Evolutionary conservation across 148 eudicot genomes (phyloP), one percentile per base, ranked within the genome.

Genomic region (Rhododendron simsii): DNA sequence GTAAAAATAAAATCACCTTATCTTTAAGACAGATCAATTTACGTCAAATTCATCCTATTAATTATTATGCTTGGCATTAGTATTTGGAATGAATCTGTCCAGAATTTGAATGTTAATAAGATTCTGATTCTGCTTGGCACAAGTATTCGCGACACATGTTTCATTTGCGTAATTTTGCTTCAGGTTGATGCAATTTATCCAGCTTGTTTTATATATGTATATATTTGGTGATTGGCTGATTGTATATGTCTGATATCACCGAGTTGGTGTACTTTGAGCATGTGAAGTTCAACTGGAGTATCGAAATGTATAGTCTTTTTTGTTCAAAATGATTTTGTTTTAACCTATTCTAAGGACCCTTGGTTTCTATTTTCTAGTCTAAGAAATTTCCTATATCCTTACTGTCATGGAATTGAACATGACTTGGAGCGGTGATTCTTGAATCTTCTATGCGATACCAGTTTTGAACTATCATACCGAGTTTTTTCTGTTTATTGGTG

Each of bases 261-360:
- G 33, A n/a, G 73, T 67, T n/a, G 73, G 28, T 35, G 1, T 75
- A 1, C 79, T 18, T 35, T 75, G 91, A 89, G 87, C 90, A 82
- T 80, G 91, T 85, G 80, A 79, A 35, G 21, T 86, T 77, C 50
- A 44, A 77, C 11, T 41, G 51, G 9, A 77, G 51, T 77, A 9
- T 77, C 13, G 4, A 39, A 59, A 37, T 82, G 69, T 30, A 59
- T 63, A 10, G 88, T 85, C 45, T 67, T 50, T 4, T 28, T n/a
- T 5, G 69, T 30, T 30, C 59, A 9, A 67, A 78, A 39, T 61
- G 85, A 59, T 28, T 84, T 86, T 90, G 91, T 87, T 21, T n/a
- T n/a, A n/a, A n/a, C n/a, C n/a, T n/a, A n/a, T n/a, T n/a, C n/a
- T n/a, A n/a, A n/a, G n/a, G n/a, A n/a, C n/a, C n/a, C n/a, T n/a